Evolutionary conservation across 495 filamentous ascomycete genomes (phyloP).

Genomic region (Neurospora sp.): DNA sequence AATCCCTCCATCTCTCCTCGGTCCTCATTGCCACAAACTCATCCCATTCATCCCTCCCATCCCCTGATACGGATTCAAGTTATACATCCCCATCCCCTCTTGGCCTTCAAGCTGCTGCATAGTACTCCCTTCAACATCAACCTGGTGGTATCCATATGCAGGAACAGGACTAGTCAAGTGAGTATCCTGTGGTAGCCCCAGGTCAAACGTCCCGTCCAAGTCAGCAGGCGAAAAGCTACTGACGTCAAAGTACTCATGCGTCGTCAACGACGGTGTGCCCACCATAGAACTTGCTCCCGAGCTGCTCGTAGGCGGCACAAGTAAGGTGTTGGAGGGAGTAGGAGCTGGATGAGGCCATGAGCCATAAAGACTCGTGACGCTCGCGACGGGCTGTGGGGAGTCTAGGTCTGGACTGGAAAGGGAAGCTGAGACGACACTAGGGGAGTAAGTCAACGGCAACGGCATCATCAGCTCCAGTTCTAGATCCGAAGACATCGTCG

Average conservation of each 20-base stretch:
- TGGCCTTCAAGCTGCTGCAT: background rate
- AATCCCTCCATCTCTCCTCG: too few relatives aligned
- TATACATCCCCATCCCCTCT: background rate
- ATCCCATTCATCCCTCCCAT: background rate
- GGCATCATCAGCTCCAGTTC: too few relatives aligned
- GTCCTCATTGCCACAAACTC: background rate
- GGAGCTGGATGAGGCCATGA: background rate
- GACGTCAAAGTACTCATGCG: background rate
- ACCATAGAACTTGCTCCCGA: background rate
- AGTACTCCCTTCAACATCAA: background rate
- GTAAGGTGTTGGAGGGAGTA: background rate
- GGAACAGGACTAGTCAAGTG: background rate
- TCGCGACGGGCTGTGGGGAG: too few relatives aligned
- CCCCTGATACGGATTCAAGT: background rate
- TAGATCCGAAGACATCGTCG: too few relatives aligned
- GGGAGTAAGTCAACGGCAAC: background rate
- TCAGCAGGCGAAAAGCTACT: too few relatives aligned
- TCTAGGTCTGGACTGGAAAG: background rate
- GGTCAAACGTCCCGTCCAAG: background rate
- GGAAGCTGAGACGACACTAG: background rate
- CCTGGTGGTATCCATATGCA: background rate
- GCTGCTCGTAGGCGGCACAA: rapidly evolving
- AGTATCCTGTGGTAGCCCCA: background rate
- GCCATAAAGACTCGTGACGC: background rate
- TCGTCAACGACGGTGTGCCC: background rate